Percentiles rank a stretch among this genome's conserved stretches.
Evolutionary conservation across 257 asterid species (phyloP).

Genomic region (Ilex aquifolium): DNA sequence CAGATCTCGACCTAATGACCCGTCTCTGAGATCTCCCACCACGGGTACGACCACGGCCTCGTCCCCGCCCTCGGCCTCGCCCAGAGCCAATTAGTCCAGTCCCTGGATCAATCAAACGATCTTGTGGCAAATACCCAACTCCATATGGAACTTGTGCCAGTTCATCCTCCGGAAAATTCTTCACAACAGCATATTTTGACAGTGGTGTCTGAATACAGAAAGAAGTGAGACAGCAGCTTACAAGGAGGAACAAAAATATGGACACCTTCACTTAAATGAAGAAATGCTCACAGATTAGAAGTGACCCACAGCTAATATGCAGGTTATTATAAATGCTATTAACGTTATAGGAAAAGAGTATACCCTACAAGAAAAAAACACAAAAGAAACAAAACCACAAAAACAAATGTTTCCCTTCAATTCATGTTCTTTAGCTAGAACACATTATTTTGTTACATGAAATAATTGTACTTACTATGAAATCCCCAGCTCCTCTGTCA

Average conservation of each 20-base stretch:
- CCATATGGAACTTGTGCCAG: conserved; percentile 15
- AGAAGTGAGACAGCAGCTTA: neutral
- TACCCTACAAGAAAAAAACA: too few species aligned
- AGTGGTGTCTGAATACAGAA: conserved; percentile 35
- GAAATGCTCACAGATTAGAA: neutral
- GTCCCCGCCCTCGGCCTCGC: conserved; percentile 53
- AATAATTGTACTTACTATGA: conserved; percentile 32
- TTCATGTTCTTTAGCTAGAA: too few species aligned
- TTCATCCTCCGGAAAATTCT: conserved; percentile 21
- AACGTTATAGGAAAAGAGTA: too few species aligned
- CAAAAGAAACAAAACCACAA: neutral
- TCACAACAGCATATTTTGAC: conserved; percentile 21
- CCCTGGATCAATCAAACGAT: conserved; percentile 25
- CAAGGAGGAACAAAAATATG: neutral
- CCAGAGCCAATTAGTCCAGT: conserved; percentile 21
- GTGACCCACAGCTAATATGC: too few species aligned
- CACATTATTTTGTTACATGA: too few species aligned
- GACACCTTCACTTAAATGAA: neutral
- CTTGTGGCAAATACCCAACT: conserved; percentile 28
- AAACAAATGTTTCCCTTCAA: neutral
- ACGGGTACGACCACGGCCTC: conserved; percentile 36
- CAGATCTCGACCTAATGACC: conserved; percentile 21
- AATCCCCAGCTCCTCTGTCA: conserved; percentile 26
- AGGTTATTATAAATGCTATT: too few species aligned
- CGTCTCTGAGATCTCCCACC: conserved; percentile 41